phyloP scores from a whole-genome alignment of 139 green algal species.

The Chlorella sp. region DNA sequence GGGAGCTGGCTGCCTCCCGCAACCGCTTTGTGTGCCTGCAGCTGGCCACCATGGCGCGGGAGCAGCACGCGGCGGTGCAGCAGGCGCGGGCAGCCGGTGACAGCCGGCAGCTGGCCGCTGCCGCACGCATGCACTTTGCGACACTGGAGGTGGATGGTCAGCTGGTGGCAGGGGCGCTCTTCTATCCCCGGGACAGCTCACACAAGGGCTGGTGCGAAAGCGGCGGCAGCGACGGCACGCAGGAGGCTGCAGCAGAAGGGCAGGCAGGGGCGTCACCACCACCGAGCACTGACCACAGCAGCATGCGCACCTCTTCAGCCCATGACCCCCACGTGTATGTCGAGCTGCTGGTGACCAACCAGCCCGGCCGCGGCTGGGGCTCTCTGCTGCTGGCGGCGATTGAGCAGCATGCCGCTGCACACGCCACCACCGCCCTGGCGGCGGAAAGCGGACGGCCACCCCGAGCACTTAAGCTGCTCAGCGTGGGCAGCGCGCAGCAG shows the following conservation, averaged over 20 bases:
- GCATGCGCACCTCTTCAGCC: neutral
- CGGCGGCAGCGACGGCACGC: neutral
- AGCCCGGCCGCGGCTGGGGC: slow-evolving; percentile 32
- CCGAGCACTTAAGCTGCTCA: slow-evolving; percentile 40
- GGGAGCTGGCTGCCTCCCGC: neutral
- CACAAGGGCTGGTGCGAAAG: neutral
- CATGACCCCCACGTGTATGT: slow-evolving; percentile 32
- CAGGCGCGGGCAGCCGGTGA: slow-evolving; percentile 18
- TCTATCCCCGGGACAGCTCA: slow-evolving; percentile 29
- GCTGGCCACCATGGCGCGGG: slow-evolving; percentile 43
- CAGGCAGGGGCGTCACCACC: neutral
- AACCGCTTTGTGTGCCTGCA: slow-evolving; percentile 52
- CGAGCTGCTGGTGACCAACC: slow-evolving; percentile 34
- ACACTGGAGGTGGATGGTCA: neutral
- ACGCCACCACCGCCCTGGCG: neutral
- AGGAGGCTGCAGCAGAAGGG: neutral
- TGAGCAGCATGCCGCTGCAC: slow-evolving; percentile 4
- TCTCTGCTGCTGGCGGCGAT: slow-evolving; percentile 39
- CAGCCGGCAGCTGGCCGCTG: neutral
- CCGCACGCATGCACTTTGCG: neutral
- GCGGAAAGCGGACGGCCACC: neutral
- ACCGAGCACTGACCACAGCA: neutral
- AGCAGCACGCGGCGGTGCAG: slow-evolving; percentile 29
- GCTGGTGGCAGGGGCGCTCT: slow-evolving; percentile 35
- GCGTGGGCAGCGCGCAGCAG: slow-evolving; percentile 20